Percentiles rank a stretch among this genome's conserved stretches.
Evolutionary conservation across 768 basidiomycete genomes (phyloP).

Genomic region (Russula sp.): DNA sequence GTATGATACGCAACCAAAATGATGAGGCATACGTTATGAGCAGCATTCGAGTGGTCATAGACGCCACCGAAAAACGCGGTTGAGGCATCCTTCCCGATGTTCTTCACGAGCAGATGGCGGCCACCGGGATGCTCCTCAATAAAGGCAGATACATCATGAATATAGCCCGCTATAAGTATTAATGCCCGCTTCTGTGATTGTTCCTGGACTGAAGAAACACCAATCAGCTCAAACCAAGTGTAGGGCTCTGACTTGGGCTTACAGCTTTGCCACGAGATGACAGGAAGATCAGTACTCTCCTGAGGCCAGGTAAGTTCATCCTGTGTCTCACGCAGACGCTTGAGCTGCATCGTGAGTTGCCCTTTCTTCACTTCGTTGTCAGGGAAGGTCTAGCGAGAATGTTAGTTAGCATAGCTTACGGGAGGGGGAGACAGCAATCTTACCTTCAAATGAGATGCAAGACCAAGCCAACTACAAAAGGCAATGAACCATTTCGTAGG

Average conservation of each 20-base stretch:
- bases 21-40: constrained; percentile 57
- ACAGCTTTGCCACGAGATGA: constrained; percentile 87
- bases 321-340: constrained; percentile 72
- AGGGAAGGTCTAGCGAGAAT: constrained; percentile 39
- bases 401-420: neutral
- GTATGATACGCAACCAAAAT: neutral
- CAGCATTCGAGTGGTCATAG: constrained; percentile 83
- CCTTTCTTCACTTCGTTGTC: constrained; percentile 79
- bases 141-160: constrained; percentile 82
- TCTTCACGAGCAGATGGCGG: constrained; percentile 70
- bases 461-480: constrained; percentile 49
- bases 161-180: constrained; percentile 85
- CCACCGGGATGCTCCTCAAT: constrained; percentile 91
- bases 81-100: constrained; percentile 86
- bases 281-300: constrained; percentile 64
- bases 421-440: neutral
- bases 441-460: constrained; percentile 51
- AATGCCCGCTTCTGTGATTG: constrained; percentile 75
- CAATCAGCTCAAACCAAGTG: neutral
- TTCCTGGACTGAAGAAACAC: constrained; percentile 50
- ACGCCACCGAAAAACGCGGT: constrained; percentile 93
- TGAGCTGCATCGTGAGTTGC: constrained; percentile 89
- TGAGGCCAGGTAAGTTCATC: constrained; percentile 76
- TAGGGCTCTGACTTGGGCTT: constrained; percentile 26
- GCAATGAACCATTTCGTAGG: constrained; percentile 92